phyloP scores from a whole-genome alignment of 495 filamentous ascomycete genomes.

The Margaritispora aquatica region DNA sequence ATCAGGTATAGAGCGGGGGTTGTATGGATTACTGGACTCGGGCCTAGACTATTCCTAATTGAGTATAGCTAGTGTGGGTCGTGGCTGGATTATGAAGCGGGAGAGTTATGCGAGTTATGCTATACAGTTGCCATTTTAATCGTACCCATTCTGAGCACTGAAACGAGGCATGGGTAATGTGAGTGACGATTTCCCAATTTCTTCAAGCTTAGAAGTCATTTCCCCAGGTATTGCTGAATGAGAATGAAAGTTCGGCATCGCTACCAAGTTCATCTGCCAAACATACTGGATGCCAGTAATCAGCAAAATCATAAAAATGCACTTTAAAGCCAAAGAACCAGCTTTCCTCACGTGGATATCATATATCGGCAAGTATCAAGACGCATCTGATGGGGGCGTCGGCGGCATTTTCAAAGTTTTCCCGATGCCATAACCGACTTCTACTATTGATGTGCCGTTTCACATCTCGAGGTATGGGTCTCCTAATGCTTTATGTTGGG shows the following conservation, averaged over 20 bases:
- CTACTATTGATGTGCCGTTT: background rate
- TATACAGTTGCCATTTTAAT: too few relatives aligned
- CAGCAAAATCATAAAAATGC: background rate
- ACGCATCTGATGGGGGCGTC: background rate
- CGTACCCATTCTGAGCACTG: slow-evolving; percentile 42
- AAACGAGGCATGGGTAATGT: slow-evolving; percentile 46
- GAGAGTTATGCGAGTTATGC: too few relatives aligned
- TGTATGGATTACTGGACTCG: too few relatives aligned
- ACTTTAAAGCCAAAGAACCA: background rate
- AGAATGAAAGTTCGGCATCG: slow-evolving; percentile 47
- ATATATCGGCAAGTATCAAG: background rate
- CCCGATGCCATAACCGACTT: background rate
- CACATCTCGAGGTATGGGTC: background rate
- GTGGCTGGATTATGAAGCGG: too few relatives aligned
- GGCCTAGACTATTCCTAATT: too few relatives aligned
- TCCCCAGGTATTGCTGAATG: too few relatives aligned
- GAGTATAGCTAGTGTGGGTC: too few relatives aligned
- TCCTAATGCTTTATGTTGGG: background rate
- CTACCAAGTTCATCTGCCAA: slow-evolving; percentile 40
- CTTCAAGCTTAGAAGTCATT: too few relatives aligned
- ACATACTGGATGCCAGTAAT: slow-evolving; percentile 28
- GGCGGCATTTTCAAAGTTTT: background rate
- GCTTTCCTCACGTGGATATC: background rate
- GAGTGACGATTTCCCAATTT: background rate
- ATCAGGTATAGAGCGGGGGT: too few relatives aligned